phyloP scores from a whole-genome alignment of 2,329 filamentous ascomycete genomes.

The Neonectria neomacrospora region DNA sequence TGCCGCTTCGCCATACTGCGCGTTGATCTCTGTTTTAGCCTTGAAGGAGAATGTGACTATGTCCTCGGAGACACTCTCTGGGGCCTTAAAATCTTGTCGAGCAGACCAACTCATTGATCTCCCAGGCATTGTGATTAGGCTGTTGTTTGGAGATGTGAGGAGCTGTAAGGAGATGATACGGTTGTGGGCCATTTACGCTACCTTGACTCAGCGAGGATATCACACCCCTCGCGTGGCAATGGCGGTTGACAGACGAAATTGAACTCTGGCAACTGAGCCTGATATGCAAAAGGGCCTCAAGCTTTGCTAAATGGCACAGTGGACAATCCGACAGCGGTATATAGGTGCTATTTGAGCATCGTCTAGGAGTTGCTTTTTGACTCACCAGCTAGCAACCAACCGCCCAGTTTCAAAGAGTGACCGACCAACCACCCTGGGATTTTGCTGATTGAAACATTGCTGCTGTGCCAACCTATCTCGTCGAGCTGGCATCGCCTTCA shows the following conservation, averaged over 20 bases:
- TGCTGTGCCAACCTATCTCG: constrained; percentile 25
- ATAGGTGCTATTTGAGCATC: too few species aligned
- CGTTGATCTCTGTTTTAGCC: constrained; percentile 49
- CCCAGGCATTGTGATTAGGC: not conserved
- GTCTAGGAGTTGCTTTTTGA: not conserved
- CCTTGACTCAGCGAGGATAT: not conserved
- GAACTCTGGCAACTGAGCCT: too few species aligned
- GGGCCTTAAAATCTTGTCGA: constrained; percentile 38
- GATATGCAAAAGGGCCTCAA: too few species aligned
- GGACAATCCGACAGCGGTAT: too few species aligned
- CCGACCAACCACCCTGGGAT: constrained; percentile 20
- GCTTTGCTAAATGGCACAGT: too few species aligned
- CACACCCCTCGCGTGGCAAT: not conserved
- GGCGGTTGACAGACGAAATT: too few species aligned
- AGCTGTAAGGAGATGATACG: not conserved
- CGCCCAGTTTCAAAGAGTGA: not conserved
- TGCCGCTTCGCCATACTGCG: constrained; percentile 50
- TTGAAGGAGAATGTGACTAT: constrained; percentile 22
- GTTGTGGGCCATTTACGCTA: not conserved
- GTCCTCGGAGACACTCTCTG: constrained; percentile 25
- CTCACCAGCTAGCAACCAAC: not conserved
- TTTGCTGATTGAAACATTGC: constrained; percentile 42
- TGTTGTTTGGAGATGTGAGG: not conserved
- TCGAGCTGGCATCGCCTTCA: constrained; percentile 25
- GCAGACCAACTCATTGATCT: constrained; percentile 34